A percentile compares a stretch with the other conserved stretches of the same genome.
Conservation (phyloP, 2,329 filamentous ascomycete genomes). For the Fusarium liriodendri region DNA sequence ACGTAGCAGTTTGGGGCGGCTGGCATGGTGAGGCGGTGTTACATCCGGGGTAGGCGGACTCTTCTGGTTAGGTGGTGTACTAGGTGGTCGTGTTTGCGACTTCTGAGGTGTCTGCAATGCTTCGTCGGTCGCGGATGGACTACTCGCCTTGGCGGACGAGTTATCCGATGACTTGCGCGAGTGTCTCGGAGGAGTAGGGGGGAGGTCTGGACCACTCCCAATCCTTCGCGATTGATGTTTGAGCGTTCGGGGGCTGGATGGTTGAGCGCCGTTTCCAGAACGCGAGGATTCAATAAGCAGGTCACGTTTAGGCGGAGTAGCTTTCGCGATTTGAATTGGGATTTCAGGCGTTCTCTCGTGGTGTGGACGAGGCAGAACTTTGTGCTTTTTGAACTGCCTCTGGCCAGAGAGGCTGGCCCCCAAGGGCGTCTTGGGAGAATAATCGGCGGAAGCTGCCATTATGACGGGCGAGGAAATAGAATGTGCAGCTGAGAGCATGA, state of each 20-base stretch:
- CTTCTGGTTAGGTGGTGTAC: conserved; percentile 72
- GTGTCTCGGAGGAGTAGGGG: conserved; percentile 72
- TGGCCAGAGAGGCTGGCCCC: conserved; percentile 45
- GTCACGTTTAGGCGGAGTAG: conserved; percentile 35
- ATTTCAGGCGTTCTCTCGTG: conserved; percentile 40
- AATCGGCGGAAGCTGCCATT: conserved; percentile 46
- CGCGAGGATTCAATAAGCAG: conserved; percentile 46
- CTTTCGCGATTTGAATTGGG: conserved; percentile 38
- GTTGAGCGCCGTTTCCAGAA: conserved; percentile 45
- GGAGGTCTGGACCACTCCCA: conserved; percentile 61
- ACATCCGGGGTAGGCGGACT: conserved; percentile 81
- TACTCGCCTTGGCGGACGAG: conserved; percentile 58
- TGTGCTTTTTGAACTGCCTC: conserved; percentile 60
- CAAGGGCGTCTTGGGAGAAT: conserved; percentile 42
- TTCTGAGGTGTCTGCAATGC: conserved; percentile 53
- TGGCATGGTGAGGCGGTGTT: conserved; percentile 71
- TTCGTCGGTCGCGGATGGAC: conserved; percentile 53
- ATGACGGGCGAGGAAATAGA: conserved; percentile 47
- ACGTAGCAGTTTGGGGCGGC: conserved; percentile 58
- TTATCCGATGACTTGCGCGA: conserved; percentile 68
- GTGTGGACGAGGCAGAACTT: conserved; percentile 54
- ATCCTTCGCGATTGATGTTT: conserved; percentile 57
- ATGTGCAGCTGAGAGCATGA: conserved; percentile 45
- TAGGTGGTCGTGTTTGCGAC: conserved; percentile 55
- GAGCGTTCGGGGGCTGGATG: conserved; percentile 53